A percentile compares a stretch with the other conserved stretches of the same genome.
phyloP scores from a whole-genome alignment of 2,329 filamentous ascomycete genomes.

The Colletotrichum sp. region DNA sequence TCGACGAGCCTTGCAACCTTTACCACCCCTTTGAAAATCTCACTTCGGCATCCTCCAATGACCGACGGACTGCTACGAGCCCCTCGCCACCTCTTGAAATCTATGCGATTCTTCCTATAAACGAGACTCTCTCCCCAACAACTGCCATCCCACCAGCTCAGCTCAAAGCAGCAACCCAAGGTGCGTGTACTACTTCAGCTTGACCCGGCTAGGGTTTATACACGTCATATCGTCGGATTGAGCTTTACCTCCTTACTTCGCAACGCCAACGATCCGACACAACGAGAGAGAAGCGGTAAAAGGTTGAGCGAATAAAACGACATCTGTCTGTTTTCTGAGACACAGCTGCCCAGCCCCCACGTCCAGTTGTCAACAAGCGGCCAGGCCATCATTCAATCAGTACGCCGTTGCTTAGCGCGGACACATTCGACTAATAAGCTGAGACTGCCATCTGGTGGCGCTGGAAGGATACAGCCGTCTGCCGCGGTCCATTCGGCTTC shows the following conservation, averaged over 20 bases:
- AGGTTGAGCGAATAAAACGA: neutral
- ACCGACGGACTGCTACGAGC: neutral
- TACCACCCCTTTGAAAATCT: conserved; percentile 2
- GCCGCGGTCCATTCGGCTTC: conserved; percentile 17
- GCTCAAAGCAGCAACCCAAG: neutral
- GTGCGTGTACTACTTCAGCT: neutral
- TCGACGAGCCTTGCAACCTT: neutral
- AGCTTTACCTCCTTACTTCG: neutral
- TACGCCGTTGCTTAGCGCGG: conserved; percentile 4
- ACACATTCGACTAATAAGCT: conserved; percentile 5
- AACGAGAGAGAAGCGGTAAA: conserved; percentile 4
- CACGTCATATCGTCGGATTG: neutral
- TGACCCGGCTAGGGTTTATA: neutral
- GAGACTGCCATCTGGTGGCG: conserved; percentile 13
- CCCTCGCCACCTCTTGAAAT: conserved; percentile 12
- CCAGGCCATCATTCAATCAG: neutral
- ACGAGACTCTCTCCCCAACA: neutral
- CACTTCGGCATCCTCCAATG: conserved; percentile 4
- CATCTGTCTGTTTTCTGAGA: conserved; percentile 7
- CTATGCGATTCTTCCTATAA: conserved; percentile 1
- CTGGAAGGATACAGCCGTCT: conserved; percentile 18
- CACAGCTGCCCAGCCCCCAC: conserved; percentile 14
- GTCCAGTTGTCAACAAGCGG: conserved; percentile 12
- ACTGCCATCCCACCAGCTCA: neutral
- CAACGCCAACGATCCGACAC: neutral